These are phyloP conservation scores for Gentiana macrophylla DNA, from an alignment of 257 asterid genomes.

Conservation along the genomic window DNA sequence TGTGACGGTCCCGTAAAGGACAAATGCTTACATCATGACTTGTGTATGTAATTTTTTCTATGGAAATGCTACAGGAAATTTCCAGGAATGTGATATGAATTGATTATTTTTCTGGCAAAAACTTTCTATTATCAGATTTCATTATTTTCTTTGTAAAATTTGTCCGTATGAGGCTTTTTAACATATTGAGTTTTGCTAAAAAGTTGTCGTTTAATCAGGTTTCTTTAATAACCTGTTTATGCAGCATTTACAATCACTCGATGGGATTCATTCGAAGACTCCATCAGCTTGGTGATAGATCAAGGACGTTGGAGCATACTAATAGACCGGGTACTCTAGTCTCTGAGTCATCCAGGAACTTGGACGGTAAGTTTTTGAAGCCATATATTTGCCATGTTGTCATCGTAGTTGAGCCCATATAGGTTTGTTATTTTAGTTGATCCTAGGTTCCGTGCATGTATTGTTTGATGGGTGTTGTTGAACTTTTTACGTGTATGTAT, in stretches of 20 bases:
- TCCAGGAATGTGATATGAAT: neutral
- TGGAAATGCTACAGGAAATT: neutral
- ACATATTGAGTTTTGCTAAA: neutral
- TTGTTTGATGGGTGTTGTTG: no score
- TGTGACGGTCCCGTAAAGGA: neutral
- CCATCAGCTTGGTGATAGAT: conserved; percentile 14
- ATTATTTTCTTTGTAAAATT: neutral
- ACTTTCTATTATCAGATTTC: neutral
- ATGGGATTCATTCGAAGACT: conserved; percentile 21
- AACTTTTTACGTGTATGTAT: no score
- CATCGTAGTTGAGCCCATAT: neutral
- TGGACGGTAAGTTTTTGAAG: conserved; percentile 17
- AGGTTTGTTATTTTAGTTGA: no score
- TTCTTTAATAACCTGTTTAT: neutral
- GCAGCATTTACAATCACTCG: conserved; percentile 34
- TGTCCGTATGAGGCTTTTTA: no score
- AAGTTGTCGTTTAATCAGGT: neutral
- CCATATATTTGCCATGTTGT: neutral
- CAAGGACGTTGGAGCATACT: conserved; percentile 5
- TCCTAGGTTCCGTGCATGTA: no score
- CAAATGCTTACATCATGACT: neutral
- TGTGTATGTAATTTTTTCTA: neutral
- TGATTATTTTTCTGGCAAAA: neutral
- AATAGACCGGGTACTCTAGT: conserved; percentile 12
- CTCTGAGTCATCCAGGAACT: conserved; percentile 7